A percentile compares a stretch with the other conserved stretches of the same genome.
These are phyloP conservation scores for Anthracocystis walkeri DNA, from an alignment of 1,284 basidiomycete species.

Conservation along the genomic window DNA sequence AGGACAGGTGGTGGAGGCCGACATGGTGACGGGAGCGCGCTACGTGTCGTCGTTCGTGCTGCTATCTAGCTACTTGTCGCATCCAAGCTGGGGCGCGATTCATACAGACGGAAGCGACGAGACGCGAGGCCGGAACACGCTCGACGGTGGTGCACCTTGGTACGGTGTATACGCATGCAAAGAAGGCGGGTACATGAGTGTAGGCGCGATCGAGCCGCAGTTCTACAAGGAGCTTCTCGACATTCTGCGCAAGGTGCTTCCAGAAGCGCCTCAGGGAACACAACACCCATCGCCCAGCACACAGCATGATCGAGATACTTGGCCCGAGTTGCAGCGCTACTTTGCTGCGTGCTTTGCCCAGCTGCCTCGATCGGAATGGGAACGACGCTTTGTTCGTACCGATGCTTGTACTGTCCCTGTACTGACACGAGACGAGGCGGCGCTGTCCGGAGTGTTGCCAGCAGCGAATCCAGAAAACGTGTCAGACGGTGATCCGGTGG, in stretches of 20 bases:
- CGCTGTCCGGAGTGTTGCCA: slow-evolving; percentile 45
- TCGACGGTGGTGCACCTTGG: slow-evolving; percentile 84
- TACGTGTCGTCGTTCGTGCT: slow-evolving; percentile 81
- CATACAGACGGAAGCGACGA: slow-evolving; percentile 72
- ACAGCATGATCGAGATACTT: slow-evolving; percentile 74
- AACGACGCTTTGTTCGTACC: slow-evolving; percentile 77
- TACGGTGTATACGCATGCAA: slow-evolving; percentile 81
- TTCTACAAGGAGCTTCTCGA: slow-evolving; percentile 52
- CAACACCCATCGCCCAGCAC: slow-evolving; percentile 72
- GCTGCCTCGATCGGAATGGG: slow-evolving; percentile 79
- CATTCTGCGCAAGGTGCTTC: slow-evolving; percentile 44
- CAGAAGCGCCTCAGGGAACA: slow-evolving; percentile 30
- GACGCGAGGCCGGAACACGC: slow-evolving; percentile 72
- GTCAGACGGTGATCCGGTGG: slow-evolving; percentile 50
- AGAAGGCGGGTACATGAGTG: slow-evolving; percentile 80
- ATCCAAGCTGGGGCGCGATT: slow-evolving; percentile 70
- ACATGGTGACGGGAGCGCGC: slow-evolving; percentile 85
- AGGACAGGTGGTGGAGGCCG: slow-evolving; percentile 81
- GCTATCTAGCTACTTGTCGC: slow-evolving; percentile 71
- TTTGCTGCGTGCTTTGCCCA: slow-evolving; percentile 77
- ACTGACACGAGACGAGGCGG: slow-evolving; percentile 70
- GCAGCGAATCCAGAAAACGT: slow-evolving; percentile 26
- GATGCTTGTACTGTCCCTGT: slow-evolving; percentile 84
- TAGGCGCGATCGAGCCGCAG: slow-evolving; percentile 68
- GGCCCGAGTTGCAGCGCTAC: slow-evolving; percentile 76